Evolutionary conservation across 768 basidiomycete species (phyloP), one percentile per base, ranked within the genome.

Genomic region (Multifurca ochricompacta): DNA sequence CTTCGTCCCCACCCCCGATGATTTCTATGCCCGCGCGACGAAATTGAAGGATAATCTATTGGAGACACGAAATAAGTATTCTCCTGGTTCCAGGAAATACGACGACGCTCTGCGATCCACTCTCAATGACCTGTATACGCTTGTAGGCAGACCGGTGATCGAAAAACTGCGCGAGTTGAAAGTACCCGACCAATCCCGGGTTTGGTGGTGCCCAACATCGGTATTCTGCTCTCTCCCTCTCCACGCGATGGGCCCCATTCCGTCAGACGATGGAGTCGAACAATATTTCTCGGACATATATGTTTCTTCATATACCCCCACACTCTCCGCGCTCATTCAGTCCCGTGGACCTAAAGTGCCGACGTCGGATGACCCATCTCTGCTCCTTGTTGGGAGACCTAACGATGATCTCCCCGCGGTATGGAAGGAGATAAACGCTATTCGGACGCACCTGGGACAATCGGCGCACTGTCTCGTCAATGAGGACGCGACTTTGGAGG

Each of bases 231-330:
- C 28, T 4, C 51, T 58, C 16, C 56, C 56, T 13, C 23, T 53
- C 7, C 56, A 58, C 37, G 56, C 56, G 11, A 51, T 51, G 16
- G 41, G 48, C 7, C 23, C 41, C n/a, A n/a, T n/a, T n/a, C n/a
- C n/a, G n/a, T n/a, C n/a, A n/a, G n/a, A n/a, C n/a, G n/a, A n/a
- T n/a, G n/a, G n/a, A n/a, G n/a, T n/a, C n/a, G n/a, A n/a, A n/a
- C n/a, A n/a, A n/a, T n/a, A n/a, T n/a, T n/a, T n/a, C n/a, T n/a
- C n/a, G n/a, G n/a, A n/a, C n/a, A n/a, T n/a, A n/a, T n/a, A n/a
- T n/a, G n/a, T n/a, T n/a, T n/a, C n/a, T n/a, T n/a, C n/a, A n/a
- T n/a, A n/a, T n/a, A n/a, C n/a, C n/a, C n/a, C n/a, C n/a, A 39
- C 56, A 10, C 40, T 58, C 7, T 27, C 19, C 19, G 52, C 55